A percentile compares a stretch with the other conserved stretches of the same genome.
These are phyloP conservation scores for Persicaria tinctoria DNA, from an alignment of 148 eudicot species.

Conservation along the genomic window DNA sequence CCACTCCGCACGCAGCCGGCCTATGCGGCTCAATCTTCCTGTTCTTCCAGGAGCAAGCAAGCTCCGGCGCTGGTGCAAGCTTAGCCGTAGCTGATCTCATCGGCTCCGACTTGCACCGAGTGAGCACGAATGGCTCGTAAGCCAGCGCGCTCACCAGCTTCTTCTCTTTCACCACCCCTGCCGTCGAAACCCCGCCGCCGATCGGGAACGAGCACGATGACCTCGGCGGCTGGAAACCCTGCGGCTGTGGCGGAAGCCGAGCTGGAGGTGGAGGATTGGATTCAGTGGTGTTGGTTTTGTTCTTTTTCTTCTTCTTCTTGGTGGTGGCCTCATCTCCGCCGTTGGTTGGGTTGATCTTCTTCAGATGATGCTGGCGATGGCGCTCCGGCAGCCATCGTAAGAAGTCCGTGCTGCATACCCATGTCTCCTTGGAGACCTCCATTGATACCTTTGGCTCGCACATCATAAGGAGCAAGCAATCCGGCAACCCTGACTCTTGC, in stretches of 20 bases:
- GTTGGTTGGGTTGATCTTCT: slow-evolving; percentile 5
- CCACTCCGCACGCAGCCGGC: slow-evolving; percentile 34
- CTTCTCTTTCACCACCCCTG: slow-evolving; percentile 54
- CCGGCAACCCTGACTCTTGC: slow-evolving; percentile 41
- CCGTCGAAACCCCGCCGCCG: slow-evolving; percentile 18
- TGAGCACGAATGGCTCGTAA: slow-evolving; percentile 73
- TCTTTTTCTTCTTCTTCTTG: slow-evolving; percentile 20
- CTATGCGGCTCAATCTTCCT: slow-evolving; percentile 71
- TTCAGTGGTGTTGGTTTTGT: background rate
- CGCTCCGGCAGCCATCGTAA: slow-evolving; percentile 52
- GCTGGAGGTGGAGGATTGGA: slow-evolving; percentile 11
- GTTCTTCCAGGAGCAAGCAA: slow-evolving; percentile 54
- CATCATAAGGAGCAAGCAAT: slow-evolving; percentile 85
- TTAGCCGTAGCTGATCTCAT: slow-evolving; percentile 73
- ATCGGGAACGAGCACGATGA: slow-evolving; percentile 73
- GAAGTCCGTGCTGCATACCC: slow-evolving; percentile 84
- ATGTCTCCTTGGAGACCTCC: slow-evolving; percentile 95
- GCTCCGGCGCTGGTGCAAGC: slow-evolving; percentile 49
- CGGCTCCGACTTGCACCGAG: slow-evolving; percentile 90
- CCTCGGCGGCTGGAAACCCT: slow-evolving; percentile 40
- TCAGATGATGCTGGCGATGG: slow-evolving; percentile 17
- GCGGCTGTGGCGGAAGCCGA: slow-evolving; percentile 10
- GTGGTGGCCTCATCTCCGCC: slow-evolving; percentile 21
- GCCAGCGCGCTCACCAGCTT: slow-evolving; percentile 53
- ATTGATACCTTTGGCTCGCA: slow-evolving; percentile 91